Evolutionary conservation across 768 basidiomycete species (phyloP), one percentile per base, ranked within the genome.

Genomic region (Amanita subjunquillea): DNA sequence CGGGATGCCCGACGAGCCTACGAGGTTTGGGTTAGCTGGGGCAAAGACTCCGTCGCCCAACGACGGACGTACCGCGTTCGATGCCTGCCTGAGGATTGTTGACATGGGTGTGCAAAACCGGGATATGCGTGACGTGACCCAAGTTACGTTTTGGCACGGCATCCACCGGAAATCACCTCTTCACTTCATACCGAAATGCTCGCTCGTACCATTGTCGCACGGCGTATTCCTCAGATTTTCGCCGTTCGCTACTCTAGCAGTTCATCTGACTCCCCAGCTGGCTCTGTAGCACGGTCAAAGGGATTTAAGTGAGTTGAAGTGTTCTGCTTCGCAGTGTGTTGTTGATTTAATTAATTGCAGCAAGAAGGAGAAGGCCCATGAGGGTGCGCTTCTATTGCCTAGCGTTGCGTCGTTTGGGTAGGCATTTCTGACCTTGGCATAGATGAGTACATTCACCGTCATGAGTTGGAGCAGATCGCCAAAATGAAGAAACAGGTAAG

Each of bases 311-410:
- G 34, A 34, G 60, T 48, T 29, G 20, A 27, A 12, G 15, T 61
- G 25, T 39, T 7, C 29, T 42, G 39, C 39, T 25, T 36, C 32
- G 45, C 37, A 43, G 48, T 43, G 37, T 53, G 55, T 23, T 40
- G 37, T 20, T 41, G 44, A n/a, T 39, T 41, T 60, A 53, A 58
- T 45, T 23, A 47, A 51, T 48, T 59, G 41, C 63, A 84, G 82
- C 57, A 76, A 76, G 66, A 83, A 75, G 64, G 83, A 84, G 63
- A 78, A 72, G 61, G 83, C 82, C 22, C 73, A 82, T 37, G 82
- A 84, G 47, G 57, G 58, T 58, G 39, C 2, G 29, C 17, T 32
- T 40, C 39, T 17, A 22, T 9, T 22, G 4, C 4, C 41, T 42
- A 6, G 15, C 6, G 6, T 39, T 27, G 41, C 10, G 10, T 13